These are phyloP conservation scores for Silene noctiflora DNA, from an alignment of 179 eudicot genomes.

Conservation along the genomic window DNA sequence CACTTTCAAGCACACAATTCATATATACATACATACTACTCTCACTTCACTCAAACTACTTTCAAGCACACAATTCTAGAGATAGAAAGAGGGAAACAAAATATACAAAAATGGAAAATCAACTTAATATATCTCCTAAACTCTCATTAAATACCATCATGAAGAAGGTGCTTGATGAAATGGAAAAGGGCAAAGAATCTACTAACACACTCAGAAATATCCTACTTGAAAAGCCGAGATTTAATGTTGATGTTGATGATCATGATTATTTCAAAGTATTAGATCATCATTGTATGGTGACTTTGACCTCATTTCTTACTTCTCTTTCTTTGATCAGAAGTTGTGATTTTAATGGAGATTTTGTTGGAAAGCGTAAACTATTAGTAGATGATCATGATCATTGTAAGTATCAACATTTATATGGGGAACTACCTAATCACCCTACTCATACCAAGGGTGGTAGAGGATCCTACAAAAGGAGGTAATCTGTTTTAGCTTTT, in stretches of 20 bases:
- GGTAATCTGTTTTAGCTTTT: constrained; percentile 27
- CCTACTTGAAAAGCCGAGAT: not conserved
- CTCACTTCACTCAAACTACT: too few relatives aligned
- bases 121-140: not conserved
- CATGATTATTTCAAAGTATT: not conserved
- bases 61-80: not conserved
- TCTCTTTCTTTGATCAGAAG: constrained; percentile 5
- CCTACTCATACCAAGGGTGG: constrained; percentile 28
- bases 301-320: constrained; percentile 4
- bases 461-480: constrained; percentile 67
- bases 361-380: not conserved
- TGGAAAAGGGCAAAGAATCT: constrained; percentile 16
- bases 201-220: not conserved
- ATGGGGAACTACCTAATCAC: not conserved
- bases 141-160: not conserved
- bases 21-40: not conserved
- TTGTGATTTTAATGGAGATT: not conserved
- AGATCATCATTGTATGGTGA: constrained; percentile 10
- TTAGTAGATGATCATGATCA: too few relatives aligned
- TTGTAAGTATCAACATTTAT: not conserved
- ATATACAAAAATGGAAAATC: not conserved
- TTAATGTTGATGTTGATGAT: not conserved
- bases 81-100: not conserved
- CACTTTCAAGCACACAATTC: not conserved
- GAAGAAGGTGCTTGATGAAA: constrained; percentile 14